These are phyloP conservation scores for Mycena albidolilacea DNA, from an alignment of 768 basidiomycete genomes.

Conservation along the genomic window DNA sequence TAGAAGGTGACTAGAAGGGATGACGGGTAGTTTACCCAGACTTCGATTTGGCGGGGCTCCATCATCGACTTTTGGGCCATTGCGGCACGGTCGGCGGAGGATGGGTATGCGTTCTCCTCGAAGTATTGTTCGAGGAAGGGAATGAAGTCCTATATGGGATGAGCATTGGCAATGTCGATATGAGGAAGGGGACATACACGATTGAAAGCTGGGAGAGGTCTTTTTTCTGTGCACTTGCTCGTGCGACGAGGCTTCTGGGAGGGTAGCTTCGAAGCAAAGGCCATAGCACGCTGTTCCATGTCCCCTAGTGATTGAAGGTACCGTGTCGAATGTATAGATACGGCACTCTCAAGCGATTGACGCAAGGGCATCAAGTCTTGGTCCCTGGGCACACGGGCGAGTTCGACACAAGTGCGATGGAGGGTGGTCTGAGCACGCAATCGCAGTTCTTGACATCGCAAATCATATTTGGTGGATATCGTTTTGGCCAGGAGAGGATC, in stretches of 20 bases:
- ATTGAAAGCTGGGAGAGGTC: constrained; percentile 39
- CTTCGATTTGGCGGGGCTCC: constrained; percentile 64
- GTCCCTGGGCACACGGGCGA: neutral
- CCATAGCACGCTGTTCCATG: neutral
- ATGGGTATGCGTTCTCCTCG: constrained; percentile 62
- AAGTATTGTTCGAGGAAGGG: constrained; percentile 66
- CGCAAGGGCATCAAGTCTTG: neutral
- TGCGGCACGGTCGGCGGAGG: constrained; percentile 52
- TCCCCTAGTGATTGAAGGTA: neutral
- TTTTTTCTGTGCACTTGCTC: neutral
- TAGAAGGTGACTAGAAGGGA: neutral
- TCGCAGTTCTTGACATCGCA: neutral
- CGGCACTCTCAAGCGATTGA: neutral
- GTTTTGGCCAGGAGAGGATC: neutral
- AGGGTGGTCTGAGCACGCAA: neutral
- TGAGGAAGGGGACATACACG: constrained; percentile 32
- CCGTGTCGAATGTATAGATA: neutral
- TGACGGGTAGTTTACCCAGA: constrained; percentile 59
- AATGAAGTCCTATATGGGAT: constrained; percentile 57
- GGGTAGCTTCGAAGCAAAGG: neutral
- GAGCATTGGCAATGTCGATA: neutral
- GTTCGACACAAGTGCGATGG: neutral
- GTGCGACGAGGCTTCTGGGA: neutral
- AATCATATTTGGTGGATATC: neutral
- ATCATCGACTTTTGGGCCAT: constrained; percentile 62